phyloP scores from a whole-genome alignment of 148 eudicot genomes.

The Simmondsia chinensis region DNA sequence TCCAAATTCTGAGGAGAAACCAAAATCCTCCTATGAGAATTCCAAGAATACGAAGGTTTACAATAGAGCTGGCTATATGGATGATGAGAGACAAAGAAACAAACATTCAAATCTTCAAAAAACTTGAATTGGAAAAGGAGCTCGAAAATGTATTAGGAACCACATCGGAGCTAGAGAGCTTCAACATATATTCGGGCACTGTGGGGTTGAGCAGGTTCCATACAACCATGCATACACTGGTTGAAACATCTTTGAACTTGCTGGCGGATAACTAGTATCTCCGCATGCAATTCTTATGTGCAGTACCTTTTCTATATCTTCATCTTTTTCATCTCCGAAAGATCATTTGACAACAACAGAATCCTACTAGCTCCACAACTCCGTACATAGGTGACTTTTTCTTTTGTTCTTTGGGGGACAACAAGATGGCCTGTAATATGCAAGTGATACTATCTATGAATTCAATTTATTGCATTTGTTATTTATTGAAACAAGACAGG shows the following conservation, averaged over 20 bases:
- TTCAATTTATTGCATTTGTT: too few species aligned
- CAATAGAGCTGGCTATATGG: conserved; percentile 79
- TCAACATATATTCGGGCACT: conserved; percentile 71
- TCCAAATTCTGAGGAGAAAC: conserved; percentile 46
- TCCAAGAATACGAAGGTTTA: conserved; percentile 75
- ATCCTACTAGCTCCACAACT: too few species aligned
- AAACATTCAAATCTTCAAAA: conserved; percentile 33
- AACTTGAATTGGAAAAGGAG: conserved; percentile 47
- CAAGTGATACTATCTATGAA: too few species aligned
- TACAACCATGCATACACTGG: conserved; percentile 45
- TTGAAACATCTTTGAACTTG: conserved; percentile 48
- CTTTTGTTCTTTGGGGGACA: too few species aligned
- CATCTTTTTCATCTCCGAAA: too few species aligned
- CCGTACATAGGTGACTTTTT: too few species aligned
- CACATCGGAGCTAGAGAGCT: conserved; percentile 76
- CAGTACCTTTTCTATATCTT: too few species aligned
- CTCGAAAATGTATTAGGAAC: conserved; percentile 62
- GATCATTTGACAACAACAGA: too few species aligned
- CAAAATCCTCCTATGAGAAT: conserved; percentile 39
- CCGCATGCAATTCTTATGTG: too few species aligned
- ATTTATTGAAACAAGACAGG: too few species aligned
- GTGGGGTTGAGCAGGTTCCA: conserved; percentile 60
- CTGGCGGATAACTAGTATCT: conserved; percentile 19
- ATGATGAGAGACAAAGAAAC: conserved; percentile 55
- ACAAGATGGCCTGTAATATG: too few species aligned